Conservation (phyloP, 163 green algal genomes). For the Scenedesmus sp. region DNA sequence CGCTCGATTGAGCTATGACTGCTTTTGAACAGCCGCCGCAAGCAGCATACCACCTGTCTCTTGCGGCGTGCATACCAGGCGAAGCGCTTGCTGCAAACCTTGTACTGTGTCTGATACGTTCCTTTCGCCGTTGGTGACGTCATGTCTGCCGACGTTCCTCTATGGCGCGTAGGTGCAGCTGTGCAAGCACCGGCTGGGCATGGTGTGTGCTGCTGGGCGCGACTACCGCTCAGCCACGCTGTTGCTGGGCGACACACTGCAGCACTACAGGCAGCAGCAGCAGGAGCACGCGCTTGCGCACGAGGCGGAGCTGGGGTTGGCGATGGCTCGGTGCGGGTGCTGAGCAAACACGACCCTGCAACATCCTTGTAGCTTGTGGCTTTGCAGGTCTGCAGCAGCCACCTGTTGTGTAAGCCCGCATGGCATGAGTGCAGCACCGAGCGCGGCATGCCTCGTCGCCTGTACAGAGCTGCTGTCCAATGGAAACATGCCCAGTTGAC, state of each 20-base stretch:
- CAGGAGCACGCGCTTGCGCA: constrained; percentile 57
- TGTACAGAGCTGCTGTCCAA: too few species aligned
- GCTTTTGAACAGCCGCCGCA: too few species aligned
- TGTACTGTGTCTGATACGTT: neutral
- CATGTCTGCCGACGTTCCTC: too few species aligned
- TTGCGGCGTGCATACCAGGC: too few species aligned
- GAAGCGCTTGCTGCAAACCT: too few species aligned
- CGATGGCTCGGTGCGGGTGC: constrained; percentile 65
- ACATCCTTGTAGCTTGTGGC: neutral
- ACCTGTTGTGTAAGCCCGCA: neutral
- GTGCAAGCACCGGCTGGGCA: constrained; percentile 74
- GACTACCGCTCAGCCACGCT: constrained; percentile 65
- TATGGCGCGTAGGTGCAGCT: constrained; percentile 60
- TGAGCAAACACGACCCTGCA: neutral
- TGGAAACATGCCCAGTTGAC: neutral
- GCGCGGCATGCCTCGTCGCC: neutral
- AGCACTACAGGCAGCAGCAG: constrained; percentile 54
- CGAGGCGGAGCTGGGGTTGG: constrained; percentile 66
- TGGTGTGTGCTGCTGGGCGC: constrained; percentile 67
- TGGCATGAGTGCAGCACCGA: neutral
- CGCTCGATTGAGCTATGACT: too few species aligned
- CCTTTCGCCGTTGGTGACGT: too few species aligned
- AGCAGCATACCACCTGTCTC: too few species aligned
- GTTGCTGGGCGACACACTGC: constrained; percentile 57
- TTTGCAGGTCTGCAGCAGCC: neutral